Evolutionary conservation across 2,329 filamentous ascomycete species (phyloP).

Genomic region (Cercospora nicotianae): DNA sequence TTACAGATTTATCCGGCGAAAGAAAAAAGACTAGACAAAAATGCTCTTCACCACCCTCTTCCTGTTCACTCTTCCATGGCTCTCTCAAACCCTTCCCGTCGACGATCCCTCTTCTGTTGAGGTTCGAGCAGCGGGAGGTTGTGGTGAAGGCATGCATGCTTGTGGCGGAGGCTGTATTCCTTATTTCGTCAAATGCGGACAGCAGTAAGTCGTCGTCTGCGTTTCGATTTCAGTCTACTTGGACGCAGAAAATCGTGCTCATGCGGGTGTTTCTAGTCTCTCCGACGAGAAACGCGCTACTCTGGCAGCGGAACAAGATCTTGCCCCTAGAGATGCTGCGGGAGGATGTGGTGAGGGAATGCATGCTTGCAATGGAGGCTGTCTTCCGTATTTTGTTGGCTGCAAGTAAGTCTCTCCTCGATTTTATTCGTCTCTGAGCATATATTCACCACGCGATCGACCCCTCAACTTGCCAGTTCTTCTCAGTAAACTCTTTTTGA

Average conservation of each 20-base stretch:
- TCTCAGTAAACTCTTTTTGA: not conserved
- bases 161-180: not conserved
- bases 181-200: slow-evolving; percentile 2
- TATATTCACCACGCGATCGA: too few species aligned
- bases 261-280: not conserved
- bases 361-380: not conserved
- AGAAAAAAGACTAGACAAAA: too few species aligned
- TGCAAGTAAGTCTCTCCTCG: not conserved
- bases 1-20: not conserved
- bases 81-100: not conserved
- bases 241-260: not conserved
- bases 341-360: not conserved
- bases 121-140: not conserved
- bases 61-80: not conserved
- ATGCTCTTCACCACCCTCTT: slow-evolving; percentile 4
- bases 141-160: not conserved
- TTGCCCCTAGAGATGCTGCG: not conserved
- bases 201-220: not conserved
- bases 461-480: not conserved
- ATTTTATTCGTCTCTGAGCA: not conserved
- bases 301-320: not conserved
- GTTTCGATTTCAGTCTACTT: not conserved
- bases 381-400: not conserved
- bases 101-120: not conserved
- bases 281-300: not conserved